These are phyloP conservation scores for Leishmania amazonensis DNA, from an alignment of 208 protist genomes.

Conservation along the genomic window DNA sequence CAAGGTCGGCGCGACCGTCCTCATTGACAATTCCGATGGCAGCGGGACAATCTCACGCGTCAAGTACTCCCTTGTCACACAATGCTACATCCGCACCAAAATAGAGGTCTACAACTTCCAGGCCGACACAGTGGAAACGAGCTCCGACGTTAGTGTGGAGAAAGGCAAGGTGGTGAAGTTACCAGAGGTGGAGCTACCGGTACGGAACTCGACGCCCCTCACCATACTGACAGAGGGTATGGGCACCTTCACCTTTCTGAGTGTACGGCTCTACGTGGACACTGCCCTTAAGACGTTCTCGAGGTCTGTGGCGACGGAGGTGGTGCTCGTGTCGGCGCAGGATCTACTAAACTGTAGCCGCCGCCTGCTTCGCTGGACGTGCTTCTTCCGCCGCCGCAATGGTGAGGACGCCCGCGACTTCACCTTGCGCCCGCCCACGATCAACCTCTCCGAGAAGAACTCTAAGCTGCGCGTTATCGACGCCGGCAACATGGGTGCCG, in stretches of 20 bases:
- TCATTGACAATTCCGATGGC: constrained; percentile 70
- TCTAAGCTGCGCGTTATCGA: constrained; percentile 23
- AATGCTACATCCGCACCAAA: constrained; percentile 40
- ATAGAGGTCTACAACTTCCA: constrained; percentile 38
- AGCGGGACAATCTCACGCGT: constrained; percentile 44
- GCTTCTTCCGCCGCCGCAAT: constrained; percentile 44
- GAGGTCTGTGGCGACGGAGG: constrained; percentile 56
- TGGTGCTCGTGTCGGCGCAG: constrained; percentile 60
- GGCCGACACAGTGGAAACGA: constrained; percentile 17
- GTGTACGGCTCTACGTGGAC: constrained; percentile 41
- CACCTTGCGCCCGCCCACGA: constrained; percentile 27
- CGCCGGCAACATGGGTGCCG: neutral
- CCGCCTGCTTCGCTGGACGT: constrained; percentile 57
- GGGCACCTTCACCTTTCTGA: constrained; percentile 53
- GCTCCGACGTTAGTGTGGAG: constrained; percentile 26
- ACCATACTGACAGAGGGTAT: constrained; percentile 60
- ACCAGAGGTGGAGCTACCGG: constrained; percentile 31
- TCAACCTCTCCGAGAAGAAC: constrained; percentile 39
- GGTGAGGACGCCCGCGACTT: constrained; percentile 13
- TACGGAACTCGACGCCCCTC: constrained; percentile 48
- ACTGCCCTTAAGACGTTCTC: constrained; percentile 46
- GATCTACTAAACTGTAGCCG: constrained; percentile 38
- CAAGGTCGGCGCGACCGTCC: constrained; percentile 25
- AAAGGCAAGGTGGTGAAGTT: constrained; percentile 43
- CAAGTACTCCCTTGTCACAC: constrained; percentile 53